Base-by-base conservation (phyloP, 1,139 yeast genomes). In the Yamadazyma conglobata region DNA sequence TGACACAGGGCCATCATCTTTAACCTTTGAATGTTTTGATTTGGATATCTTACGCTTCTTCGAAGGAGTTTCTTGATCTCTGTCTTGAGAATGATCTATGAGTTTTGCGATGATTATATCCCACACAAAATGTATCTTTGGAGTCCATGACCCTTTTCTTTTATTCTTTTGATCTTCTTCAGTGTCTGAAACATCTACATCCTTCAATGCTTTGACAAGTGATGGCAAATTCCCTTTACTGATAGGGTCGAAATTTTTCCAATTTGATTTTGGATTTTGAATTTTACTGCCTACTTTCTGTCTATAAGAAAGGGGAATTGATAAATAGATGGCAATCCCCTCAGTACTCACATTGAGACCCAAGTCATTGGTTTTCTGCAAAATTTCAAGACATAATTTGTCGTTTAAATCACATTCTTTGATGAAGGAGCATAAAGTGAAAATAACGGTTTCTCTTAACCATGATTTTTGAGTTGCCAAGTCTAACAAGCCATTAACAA, bases 61-160 rank as follows among this genome's bases (percentile, higher is more conserved):
- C 10, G 30, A 38, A 2, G 38, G 34, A 6, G 44, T 47, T 1
- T 45, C 53, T 2, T 46, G 50, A 2, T 32, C 39, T 3, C 36
- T 2, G 32, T 43, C 4, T 17, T 22, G 24, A 5, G 15, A 15
- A 4, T 4, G 12, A 23, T 6, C 6, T 36, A 37, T 4, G 37
- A 43, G 16, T 44, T 33, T 66, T 4, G 56, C 53, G 6, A 83
- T 50, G 3, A 89, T 52, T n/a, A 77, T 60, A 18, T 67, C 71
- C 96, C 96, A 91, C 1, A 84, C 94, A 56, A 80, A 84, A 47
- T 88, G 95, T 22, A 87, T 56, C 38, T 79, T 70, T 15, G 95
- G 86, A 15, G 74, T 71, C 95, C 95, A 88, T 29, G 68, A 66
- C 4, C 87, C 80, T 48, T 73, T 78, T 48, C 73, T 77, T 37